These are phyloP conservation scores for Penicillium rolfsii DNA, from an alignment of 2,329 filamentous ascomycete genomes.

Conservation along the genomic window DNA sequence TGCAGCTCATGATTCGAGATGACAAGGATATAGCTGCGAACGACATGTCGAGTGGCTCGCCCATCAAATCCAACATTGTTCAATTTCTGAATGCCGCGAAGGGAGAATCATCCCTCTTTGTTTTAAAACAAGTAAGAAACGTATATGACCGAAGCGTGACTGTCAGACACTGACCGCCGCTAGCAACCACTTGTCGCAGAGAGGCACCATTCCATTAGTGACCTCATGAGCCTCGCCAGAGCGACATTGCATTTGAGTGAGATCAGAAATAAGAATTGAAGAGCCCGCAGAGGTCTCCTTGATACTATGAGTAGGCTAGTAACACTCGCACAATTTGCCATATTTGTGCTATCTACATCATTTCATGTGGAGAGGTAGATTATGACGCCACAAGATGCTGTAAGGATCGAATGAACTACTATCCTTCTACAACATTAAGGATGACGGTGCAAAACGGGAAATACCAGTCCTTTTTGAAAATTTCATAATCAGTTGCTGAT, in stretches of 20 bases:
- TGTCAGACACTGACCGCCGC: slow-evolving; percentile 9
- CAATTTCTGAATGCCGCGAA: not conserved
- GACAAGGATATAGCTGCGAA: not conserved
- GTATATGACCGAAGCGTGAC: not conserved
- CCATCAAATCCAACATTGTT: not conserved
- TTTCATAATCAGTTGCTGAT: not conserved
- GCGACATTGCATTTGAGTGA: not conserved
- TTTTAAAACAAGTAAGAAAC: slow-evolving; percentile 1
- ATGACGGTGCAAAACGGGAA: not conserved
- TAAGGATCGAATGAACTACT: too few species aligned
- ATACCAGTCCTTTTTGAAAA: not conserved
- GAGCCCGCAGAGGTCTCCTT: not conserved
- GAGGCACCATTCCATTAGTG: not conserved
- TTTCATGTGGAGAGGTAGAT: not conserved
- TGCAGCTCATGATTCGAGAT: not conserved
- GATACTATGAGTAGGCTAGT: not conserved
- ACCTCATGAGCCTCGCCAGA: not conserved
- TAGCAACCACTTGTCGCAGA: slow-evolving; percentile 12
- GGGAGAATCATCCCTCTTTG: not conserved
- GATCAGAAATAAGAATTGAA: not conserved
- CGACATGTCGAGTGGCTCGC: not conserved
- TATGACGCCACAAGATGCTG: too few species aligned
- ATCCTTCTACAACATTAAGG: too few species aligned
- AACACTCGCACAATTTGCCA: not conserved
- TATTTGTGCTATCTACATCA: slow-evolving; percentile 1